Percentiles rank a stretch among this genome's conserved stretches.
phyloP scores from a whole-genome alignment of 2,329 filamentous ascomycete species.

The Beauveria scarabaeidicola region DNA sequence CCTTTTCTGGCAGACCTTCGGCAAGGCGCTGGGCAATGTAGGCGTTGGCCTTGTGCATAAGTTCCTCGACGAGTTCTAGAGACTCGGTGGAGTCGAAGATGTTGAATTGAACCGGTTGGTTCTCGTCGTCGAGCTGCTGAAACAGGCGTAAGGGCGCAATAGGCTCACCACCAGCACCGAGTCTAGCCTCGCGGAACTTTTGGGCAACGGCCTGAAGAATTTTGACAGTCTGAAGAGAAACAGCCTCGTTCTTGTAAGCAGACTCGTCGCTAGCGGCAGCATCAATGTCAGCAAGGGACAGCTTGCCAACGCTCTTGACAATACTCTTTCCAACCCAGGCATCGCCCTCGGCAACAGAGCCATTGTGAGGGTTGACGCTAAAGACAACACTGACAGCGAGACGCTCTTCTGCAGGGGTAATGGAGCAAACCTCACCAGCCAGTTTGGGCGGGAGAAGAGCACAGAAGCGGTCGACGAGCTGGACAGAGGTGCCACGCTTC shows the following conservation, averaged over 20 bases:
- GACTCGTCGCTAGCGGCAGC: conserved; percentile 59
- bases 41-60: conserved; percentile 86
- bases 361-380: conserved; percentile 74
- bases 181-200: conserved; percentile 82
- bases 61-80: conserved; percentile 89
- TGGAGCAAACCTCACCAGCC: conserved; percentile 77
- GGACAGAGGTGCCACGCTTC: conserved; percentile 94
- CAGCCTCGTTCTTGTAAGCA: conserved; percentile 54
- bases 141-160: conserved; percentile 82
- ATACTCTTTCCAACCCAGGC: conserved; percentile 91
- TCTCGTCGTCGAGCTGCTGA: conserved; percentile 94
- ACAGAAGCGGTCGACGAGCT: conserved; percentile 81
- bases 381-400: conserved; percentile 91
- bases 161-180: conserved; percentile 68
- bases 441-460: conserved; percentile 83
- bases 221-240: conserved; percentile 68
- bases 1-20: conserved; percentile 78
- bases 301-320: conserved; percentile 81
- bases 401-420: conserved; percentile 79
- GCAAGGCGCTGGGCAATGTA: conserved; percentile 80
- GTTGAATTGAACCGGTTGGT: conserved; percentile 92
- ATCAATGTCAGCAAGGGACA: conserved; percentile 81
- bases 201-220: conserved; percentile 74
- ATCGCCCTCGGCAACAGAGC: conserved; percentile 72
- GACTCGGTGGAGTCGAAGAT: conserved; percentile 86